Evolutionary conservation across 108 stramenopile species (phyloP), one percentile per base, ranked within the genome.

Genomic region (Nitzschia sp.): DNA sequence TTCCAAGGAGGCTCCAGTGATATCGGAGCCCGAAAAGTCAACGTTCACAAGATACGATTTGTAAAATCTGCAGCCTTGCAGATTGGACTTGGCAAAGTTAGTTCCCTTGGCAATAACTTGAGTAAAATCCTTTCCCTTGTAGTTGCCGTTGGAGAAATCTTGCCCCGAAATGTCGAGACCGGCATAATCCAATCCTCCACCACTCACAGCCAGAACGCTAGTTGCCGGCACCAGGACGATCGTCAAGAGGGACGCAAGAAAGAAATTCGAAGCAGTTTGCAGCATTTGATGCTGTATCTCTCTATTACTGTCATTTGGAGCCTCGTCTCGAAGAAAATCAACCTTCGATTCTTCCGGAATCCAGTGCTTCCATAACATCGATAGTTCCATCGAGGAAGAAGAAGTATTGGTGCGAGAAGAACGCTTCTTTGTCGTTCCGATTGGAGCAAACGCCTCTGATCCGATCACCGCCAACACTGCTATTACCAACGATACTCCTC

Each of bases 81-180:
- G 47, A 76, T 85, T 91, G 38, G 83, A 85, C 28, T 82, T 79
- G 26, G 82, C 78, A 68, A 91, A 94, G 32, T 58, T 86, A 1
- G 93, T 89, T 21, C 73, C 85, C 77, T 87, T 87, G 26, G 93
- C 93, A 63, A 94, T 80, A 16, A 85, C 86, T 76, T 93, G 92
- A 13, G 89, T 91, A 65, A 94, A 94, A 53, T 94, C 93, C 60
- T 94, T 94, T 2, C 86, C 85, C 77, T 90, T 90, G 82, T 88
- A 94, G 73, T 85, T 79, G 2, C 53, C 58, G 57, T 87, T 84
- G 3, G 83, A 78, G 64, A 81, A 94, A 58, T 94, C 85, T 56
- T 87, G 85, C n/a, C 81, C 85, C 2, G 86, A 69, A 66, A 94
- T 86, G 63, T 94, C 90, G 1, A 88, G 34, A 17, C 76, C 76